Evolutionary conservation across 1,139 yeast species (phyloP), one percentile per base, ranked within the genome.

Genomic region (Blastobotrys serpentis): DNA sequence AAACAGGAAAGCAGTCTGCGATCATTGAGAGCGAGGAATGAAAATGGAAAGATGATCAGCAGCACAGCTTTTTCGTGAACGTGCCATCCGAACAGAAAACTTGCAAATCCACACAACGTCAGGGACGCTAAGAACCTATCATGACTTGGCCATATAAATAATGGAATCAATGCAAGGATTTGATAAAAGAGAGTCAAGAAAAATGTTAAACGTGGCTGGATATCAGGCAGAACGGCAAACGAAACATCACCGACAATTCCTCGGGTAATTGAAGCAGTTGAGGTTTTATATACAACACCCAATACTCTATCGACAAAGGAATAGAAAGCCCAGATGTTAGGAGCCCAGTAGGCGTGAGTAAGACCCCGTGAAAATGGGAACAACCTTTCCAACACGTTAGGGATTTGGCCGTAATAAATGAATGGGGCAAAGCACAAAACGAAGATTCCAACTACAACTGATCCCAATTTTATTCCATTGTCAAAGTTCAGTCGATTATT

Each of bases 311-410:
- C 99, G n/a, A 76, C 55, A 57, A 87, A 85, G 0, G 97, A 86
- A 66, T 92, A 92, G 10, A 92, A 60, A 0, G 98, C 96, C 99
- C 99, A 92, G 47, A 89, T 73, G 60, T 92, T 92, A 3, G 98
- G 98, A 0, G 98, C 98, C 98, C 98, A 92, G 69, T 94, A 94
- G 0, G 98, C 97, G 67, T 94, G 98, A 3, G 97, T 92, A 36
- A 94, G 74, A 1, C 98, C 98, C 62, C 98, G 77, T 45, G 95
- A 85, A 63, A 92, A 92, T 4, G 98, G 98, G 68, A 92, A 92
- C 36, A 94, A 69, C 44, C 98, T 73, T 4, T 72, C 65, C 10
- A 87, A 45, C 14, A 92, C 69, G 54, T 87, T 81, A 1, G 86
- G 85, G 46, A 86, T 62, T 39, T 83, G 85, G 4, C 76, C 73